A percentile compares a stretch with the other conserved stretches of the same genome.
These are phyloP conservation scores for Cystoisospora suis DNA, from an alignment of 169 alveolate species.

Conservation along the genomic window DNA sequence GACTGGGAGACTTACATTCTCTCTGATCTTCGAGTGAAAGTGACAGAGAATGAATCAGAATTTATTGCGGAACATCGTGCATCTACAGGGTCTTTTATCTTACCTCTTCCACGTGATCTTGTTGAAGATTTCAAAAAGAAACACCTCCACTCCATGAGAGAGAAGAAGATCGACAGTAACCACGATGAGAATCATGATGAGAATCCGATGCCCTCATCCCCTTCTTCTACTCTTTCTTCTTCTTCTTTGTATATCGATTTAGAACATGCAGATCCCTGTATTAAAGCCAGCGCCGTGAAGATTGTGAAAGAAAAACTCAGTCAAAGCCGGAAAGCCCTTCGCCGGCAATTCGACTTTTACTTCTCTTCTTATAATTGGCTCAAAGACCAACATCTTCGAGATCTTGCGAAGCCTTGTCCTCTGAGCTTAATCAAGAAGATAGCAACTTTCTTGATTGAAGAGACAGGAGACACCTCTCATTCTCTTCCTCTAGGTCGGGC, in stretches of 20 bases:
- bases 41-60: background rate
- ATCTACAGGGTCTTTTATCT: background rate
- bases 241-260: no score
- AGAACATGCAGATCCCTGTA: background rate
- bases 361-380: slow-evolving; percentile 38
- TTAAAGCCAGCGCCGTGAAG: slow-evolving; percentile 9
- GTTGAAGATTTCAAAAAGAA: background rate
- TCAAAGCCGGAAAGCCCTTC: slow-evolving; percentile 28
- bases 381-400: slow-evolving; percentile 24
- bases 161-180: no score
- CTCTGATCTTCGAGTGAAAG: background rate
- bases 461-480: background rate
- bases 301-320: slow-evolving; percentile 14
- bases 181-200: no score
- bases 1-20: background rate
- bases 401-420: no score
- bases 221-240: no score
- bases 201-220: no score
- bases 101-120: slow-evolving; percentile 23
- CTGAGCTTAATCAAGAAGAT: no score
- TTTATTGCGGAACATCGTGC: background rate
- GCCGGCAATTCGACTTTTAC: slow-evolving; percentile 41
- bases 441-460: background rate
- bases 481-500: no score
- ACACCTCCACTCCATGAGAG: no score